These are phyloP conservation scores for Daldinia vernicosa DNA, from an alignment of 495 filamentous ascomycete genomes.

Conservation along the genomic window DNA sequence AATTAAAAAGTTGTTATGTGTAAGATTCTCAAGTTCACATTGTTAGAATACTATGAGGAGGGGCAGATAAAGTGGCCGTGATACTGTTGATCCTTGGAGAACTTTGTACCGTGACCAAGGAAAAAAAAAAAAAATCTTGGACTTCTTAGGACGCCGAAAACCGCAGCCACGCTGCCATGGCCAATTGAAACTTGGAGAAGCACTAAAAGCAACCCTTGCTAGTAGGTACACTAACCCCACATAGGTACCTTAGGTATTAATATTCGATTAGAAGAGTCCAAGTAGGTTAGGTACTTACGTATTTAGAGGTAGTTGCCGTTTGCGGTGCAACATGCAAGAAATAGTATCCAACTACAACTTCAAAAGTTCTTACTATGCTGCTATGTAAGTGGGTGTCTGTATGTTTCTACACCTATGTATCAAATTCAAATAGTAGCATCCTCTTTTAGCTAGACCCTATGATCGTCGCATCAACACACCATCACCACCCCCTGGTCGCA, in stretches of 20 bases:
- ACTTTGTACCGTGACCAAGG: slow-evolving; percentile 29
- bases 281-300: neutral
- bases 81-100: slow-evolving; percentile 31
- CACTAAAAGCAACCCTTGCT: slow-evolving; percentile 21
- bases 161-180: slow-evolving; percentile 36
- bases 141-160: slow-evolving; percentile 36
- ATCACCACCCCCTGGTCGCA: slow-evolving; percentile 27
- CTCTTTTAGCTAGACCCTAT: slow-evolving; percentile 14
- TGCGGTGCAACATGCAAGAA: neutral
- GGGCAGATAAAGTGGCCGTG: slow-evolving; percentile 36
- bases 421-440: neutral
- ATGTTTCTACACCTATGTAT: too few species aligned
- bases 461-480: slow-evolving; percentile 35
- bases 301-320: slow-evolving; percentile 1
- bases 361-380: too few species aligned
- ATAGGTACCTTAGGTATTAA: neutral
- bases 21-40: slow-evolving; percentile 35
- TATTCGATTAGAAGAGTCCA: neutral
- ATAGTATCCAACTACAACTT: neutral
- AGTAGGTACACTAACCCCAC: neutral
- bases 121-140: slow-evolving; percentile 34
- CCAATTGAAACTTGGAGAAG: slow-evolving; percentile 21
- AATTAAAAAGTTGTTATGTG: slow-evolving; percentile 7
- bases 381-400: too few species aligned
- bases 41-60: slow-evolving; percentile 38